These are phyloP conservation scores for Penicillium sp. DNA, from an alignment of 2,329 filamentous ascomycete genomes.

Conservation along the genomic window DNA sequence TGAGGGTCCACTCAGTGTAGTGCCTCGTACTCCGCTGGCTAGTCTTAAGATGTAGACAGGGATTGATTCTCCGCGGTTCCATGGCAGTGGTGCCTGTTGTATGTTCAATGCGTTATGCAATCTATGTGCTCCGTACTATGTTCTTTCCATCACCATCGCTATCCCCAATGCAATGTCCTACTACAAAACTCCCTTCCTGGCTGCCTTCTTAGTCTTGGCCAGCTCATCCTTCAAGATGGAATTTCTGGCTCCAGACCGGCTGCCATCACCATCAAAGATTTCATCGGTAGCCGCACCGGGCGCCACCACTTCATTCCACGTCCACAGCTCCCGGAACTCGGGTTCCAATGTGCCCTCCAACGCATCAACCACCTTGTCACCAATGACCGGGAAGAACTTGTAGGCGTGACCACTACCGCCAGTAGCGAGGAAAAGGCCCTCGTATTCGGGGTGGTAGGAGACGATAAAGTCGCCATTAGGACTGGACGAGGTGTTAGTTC, in stretches of 20 bases:
- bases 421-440: constrained; percentile 52
- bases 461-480: constrained; percentile 70
- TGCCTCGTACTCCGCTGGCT: not conserved
- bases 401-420: constrained; percentile 57
- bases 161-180: not conserved
- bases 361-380: constrained; percentile 52
- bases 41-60: not conserved
- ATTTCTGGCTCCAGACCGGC: constrained; percentile 38
- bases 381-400: constrained; percentile 58
- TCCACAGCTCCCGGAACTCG: constrained; percentile 47
- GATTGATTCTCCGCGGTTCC: not conserved
- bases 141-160: not conserved
- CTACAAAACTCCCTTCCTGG: constrained; percentile 27
- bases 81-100: not conserved
- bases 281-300: constrained; percentile 23
- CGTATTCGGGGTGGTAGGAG: constrained; percentile 65
- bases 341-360: constrained; percentile 47
- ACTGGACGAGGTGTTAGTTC: constrained; percentile 19
- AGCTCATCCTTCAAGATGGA: constrained; percentile 42
- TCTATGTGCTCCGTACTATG: not conserved
- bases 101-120: not conserved
- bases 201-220: constrained; percentile 33
- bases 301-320: constrained; percentile 31
- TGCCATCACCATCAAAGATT: constrained; percentile 40
- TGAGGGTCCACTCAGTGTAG: not conserved